Evolutionary conservation across 2,329 filamentous ascomycete species (phyloP), one percentile per base, ranked within the genome.

Genomic region (Sporothrix pseudoabietina): DNA sequence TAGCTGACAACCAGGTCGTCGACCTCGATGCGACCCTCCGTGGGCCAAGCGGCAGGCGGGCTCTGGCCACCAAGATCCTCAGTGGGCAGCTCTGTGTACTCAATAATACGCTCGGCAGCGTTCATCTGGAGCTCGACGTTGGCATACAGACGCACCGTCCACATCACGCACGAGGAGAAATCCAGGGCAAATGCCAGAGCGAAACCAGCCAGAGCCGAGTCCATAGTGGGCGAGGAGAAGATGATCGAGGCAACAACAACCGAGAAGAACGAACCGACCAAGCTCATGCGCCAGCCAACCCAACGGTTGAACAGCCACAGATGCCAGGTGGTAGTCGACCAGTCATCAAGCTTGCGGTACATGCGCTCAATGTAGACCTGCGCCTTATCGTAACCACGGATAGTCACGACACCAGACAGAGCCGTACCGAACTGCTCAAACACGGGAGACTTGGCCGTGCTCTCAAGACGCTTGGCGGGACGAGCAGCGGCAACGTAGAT

Each of bases 71-170:
- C 88, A 59, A 90, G 87, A 26, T 87, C 85, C 79, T 94, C 92
- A 0, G 88, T 93, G 44, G 87, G 83, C 9, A 94, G 84, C 66
- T 90, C 87, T 0, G 89, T 87, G 79, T 94, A 95, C 79, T 94
- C 92, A 4, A 93, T 84, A 35, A 95, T 88, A 41, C 92, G 86
- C 81, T 95, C 92, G 0, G 90, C 89, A 0, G 91, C 88, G 77
- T 94, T 94, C 91, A 94, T 94, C 78, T 92, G 89, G 4, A 94
- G 83, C 79, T 95, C 92, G 26, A 94, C 82, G 75, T 88, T 90
- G 0, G 91, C 87, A 78, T 93, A 93, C 72, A 89, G 83, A 1
- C 91, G 85, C 52, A 94, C 87, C 0, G 88, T 86, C 87, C 88
- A 92, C 68, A 90, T 87, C 72, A 94, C 87, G 8, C 85, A 85